Evolutionary conservation across 169 alveolate genomes (phyloP).

Genomic region (Eimeria acervulina): DNA sequence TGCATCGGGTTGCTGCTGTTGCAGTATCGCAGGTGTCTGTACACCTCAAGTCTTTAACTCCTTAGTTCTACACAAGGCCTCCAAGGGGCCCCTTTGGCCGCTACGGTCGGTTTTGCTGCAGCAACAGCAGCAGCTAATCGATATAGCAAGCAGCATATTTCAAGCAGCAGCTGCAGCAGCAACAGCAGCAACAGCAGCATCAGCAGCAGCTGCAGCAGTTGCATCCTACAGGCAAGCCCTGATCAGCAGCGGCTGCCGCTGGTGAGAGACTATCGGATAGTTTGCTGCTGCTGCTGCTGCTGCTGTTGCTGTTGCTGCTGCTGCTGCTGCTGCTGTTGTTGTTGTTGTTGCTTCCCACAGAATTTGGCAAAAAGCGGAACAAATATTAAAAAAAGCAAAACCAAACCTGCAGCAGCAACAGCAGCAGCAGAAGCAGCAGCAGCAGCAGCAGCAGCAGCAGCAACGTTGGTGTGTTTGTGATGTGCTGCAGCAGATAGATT

Average conservation of each 20-base stretch:
- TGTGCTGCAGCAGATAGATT: too few species aligned
- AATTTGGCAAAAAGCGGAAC: not conserved
- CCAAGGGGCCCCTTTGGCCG: too few species aligned
- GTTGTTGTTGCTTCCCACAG: slow-evolving; percentile 16
- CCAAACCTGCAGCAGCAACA: too few species aligned
- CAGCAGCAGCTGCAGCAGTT: not conserved
- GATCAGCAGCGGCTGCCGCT: not conserved
- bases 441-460: too few species aligned
- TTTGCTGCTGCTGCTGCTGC: not conserved
- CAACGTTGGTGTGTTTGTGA: too few species aligned
- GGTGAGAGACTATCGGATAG: not conserved
- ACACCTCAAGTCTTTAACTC: not conserved
- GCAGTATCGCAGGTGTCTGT: not conserved
- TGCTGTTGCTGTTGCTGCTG: not conserved
- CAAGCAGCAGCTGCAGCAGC: not conserved
- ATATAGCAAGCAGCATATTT: not conserved
- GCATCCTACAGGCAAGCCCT: not conserved
- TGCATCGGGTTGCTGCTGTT: not conserved
- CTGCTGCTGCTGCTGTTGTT: slow-evolving; percentile 20
- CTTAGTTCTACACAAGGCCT: not conserved
- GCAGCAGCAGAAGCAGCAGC: too few species aligned
- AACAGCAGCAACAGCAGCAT: not conserved
- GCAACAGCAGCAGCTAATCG: not conserved
- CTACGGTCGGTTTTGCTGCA: too few species aligned
- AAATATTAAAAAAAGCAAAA: too few species aligned